These are phyloP conservation scores for Arthroderma sp. DNA, from an alignment of 2,329 filamentous ascomycete genomes.

Conservation along the genomic window DNA sequence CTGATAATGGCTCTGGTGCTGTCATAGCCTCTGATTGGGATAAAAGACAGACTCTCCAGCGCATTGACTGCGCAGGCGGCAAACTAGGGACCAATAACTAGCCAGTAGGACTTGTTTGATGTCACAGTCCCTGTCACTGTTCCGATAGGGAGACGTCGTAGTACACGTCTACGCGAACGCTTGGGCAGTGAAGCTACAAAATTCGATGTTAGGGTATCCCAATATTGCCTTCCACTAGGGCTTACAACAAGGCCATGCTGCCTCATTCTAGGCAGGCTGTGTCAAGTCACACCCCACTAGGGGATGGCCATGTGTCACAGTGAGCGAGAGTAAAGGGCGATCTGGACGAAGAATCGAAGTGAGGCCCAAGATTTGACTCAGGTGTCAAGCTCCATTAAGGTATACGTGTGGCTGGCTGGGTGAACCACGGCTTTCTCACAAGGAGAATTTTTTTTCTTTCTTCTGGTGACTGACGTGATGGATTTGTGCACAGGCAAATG, in stretches of 20 bases:
- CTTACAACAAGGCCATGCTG: not conserved
- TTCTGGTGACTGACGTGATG: not conserved
- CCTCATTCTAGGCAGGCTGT: not conserved
- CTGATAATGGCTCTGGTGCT: not conserved
- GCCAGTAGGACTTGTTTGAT: not conserved
- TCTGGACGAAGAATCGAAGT: not conserved
- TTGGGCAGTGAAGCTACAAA: not conserved
- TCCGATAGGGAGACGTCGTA: not conserved
- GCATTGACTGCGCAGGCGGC: not conserved
- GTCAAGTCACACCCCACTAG: not conserved
- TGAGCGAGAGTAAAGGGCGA: not conserved
- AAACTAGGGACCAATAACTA: not conserved
- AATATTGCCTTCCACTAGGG: not conserved
- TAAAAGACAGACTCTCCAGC: not conserved
- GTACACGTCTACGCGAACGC: not conserved
- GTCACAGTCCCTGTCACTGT: not conserved
- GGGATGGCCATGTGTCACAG: conserved; percentile 2
- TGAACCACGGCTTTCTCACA: not conserved
- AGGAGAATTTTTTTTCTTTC: not conserved
- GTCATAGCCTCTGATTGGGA: not conserved
- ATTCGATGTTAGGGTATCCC: not conserved
- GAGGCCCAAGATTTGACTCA: not conserved
- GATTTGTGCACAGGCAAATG: not conserved
- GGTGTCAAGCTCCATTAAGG: not conserved
- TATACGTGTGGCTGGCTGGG: not conserved